Evolutionary conservation across 495 filamentous ascomycete genomes (phyloP), one percentile per base, ranked within the genome.

Genomic region (Penicillium antarcticum): DNA sequence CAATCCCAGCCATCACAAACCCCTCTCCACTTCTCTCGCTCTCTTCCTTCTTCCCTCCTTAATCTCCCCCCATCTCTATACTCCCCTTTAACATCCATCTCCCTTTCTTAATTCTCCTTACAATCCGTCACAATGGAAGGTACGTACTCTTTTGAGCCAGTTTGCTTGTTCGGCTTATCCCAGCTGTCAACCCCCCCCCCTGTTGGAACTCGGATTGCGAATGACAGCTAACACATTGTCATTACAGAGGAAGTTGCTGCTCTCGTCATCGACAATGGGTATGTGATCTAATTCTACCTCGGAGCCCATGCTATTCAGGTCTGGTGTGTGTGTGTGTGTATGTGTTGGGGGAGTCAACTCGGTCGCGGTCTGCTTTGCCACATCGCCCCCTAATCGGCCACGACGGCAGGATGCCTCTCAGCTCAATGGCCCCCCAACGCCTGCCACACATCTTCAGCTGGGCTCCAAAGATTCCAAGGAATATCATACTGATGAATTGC

Each of bases 181-280:
- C 55, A 42, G 56, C 60, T 55, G 51, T 29, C 48, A 48, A 29
- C 48, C 57, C 49, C 52, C 43, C 47, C 56, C 41, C 56, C 23
- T 2, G 33, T 34, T 19, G 39, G 32, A 45, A 43, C 12, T 16
- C 31, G 29, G 11, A 48, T 42, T 14, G 41, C 17, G n/a, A 39
- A 34, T 29, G 26, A 7, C 6, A 45, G 72, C 87, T 92, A 75
- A 92, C 52, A 5, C 69, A 52, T 51, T 60, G 71, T 49, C 52
- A 53, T 48, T 80, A 77, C 72, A 97, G 94, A 98, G 82, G 94
- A 98, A 88, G 94, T 98, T 80, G 94, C 94, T 76, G 94, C 94
- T 77, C 92, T 98, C 90, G 94, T 98, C 78, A 98, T 98, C 78
- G 94, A 98, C 91, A 98, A 98, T 97, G 94, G 94, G 94, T 98